Evolutionary conservation across 352 stramenopile species (phyloP).

Genomic region (Stephanocyclus meneghinianus): DNA sequence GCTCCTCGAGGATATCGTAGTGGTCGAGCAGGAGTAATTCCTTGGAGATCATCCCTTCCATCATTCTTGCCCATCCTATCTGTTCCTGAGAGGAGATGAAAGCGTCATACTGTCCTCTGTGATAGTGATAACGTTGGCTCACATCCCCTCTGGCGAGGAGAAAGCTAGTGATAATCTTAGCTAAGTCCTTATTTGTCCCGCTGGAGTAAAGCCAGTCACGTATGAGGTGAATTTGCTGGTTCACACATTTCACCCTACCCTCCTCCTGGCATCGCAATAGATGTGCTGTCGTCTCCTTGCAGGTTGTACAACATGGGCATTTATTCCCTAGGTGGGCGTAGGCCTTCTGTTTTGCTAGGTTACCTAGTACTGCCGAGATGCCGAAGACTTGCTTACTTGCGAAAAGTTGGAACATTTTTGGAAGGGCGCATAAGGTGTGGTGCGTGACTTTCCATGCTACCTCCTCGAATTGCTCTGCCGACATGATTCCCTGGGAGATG

Average conservation of each 20-base stretch:
- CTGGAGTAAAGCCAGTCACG: background rate
- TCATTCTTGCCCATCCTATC: conserved; percentile 13
- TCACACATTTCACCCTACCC: background rate
- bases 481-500: background rate
- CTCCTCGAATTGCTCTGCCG: conserved; percentile 5
- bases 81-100: background rate
- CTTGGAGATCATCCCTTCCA: background rate
- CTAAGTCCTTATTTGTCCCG: background rate
- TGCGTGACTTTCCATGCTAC: conserved; percentile 2
- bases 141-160: background rate
- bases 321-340: background rate
- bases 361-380: background rate
- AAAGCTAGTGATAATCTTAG: background rate
- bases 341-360: background rate
- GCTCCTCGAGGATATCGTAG: background rate
- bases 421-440: background rate
- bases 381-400: conserved; percentile 13
- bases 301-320: conserved; percentile 1
- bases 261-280: conserved; percentile 4
- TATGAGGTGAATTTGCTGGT: background rate
- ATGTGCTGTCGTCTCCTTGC: background rate
- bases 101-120: background rate
- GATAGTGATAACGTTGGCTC: background rate
- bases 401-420: no score
- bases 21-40: background rate